These are phyloP conservation scores for Mycena indigotica DNA, from an alignment of 768 basidiomycete genomes.

Conservation along the genomic window DNA sequence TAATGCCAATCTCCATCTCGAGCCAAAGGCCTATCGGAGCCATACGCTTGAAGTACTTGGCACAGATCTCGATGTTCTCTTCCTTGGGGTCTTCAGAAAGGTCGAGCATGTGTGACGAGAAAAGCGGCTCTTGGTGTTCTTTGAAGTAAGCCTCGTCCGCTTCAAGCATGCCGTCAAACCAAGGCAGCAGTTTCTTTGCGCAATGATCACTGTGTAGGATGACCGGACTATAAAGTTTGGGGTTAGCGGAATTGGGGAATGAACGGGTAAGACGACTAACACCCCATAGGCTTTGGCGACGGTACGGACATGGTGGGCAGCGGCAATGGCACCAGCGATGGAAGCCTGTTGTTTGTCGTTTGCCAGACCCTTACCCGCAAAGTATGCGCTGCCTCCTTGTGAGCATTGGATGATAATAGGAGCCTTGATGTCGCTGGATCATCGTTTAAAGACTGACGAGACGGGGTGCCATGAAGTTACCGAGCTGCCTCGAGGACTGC, in stretches of 20 bases:
- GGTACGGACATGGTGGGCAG: conserved; percentile 87
- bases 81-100: conserved; percentile 92
- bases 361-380: conserved; percentile 92
- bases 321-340: conserved; percentile 87
- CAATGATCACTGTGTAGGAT: conserved; percentile 99
- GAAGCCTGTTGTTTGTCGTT: conserved; percentile 97
- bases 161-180: conserved; percentile 99
- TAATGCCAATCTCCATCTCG: conserved; percentile 99
- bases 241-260: conserved; percentile 1
- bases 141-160: conserved; percentile 95
- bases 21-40: conserved; percentile 91
- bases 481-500: conserved; percentile 95
- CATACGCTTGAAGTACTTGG: conserved; percentile 94
- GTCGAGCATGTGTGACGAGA: conserved; percentile 99
- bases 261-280: conserved; percentile 62
- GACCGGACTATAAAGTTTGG: conserved; percentile 73
- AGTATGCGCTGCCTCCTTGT: conserved; percentile 95
- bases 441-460: conserved; percentile 16
- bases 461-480: conserved; percentile 38
- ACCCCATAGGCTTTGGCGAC: conserved; percentile 91
- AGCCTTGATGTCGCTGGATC: conserved; percentile 83
- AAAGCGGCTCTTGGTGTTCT: conserved; percentile 81
- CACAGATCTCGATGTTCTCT: conserved; percentile 92
- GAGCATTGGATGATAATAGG: conserved; percentile 98
- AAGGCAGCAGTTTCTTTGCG: conserved; percentile 94